Percentiles rank a stretch among this genome's conserved stretches.
Evolutionary conservation across 768 basidiomycete genomes (phyloP).

Genomic region (Cubamyces lactineus): DNA sequence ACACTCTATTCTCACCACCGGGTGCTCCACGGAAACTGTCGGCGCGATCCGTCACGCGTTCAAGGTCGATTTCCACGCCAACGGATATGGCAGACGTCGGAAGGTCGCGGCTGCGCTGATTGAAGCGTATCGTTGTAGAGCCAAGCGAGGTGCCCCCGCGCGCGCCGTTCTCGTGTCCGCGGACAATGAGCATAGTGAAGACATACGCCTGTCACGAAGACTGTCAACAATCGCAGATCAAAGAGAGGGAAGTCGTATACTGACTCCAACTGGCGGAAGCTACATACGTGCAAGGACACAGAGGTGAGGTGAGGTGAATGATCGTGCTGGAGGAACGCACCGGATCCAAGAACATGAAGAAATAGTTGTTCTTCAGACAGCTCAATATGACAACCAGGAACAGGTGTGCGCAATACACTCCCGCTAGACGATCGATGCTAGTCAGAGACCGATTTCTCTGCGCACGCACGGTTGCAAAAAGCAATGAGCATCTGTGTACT

Average conservation of each 20-base stretch:
- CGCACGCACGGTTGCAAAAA: no score
- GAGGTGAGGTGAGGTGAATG: no score
- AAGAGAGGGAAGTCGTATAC: background rate
- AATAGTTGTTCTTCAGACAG: background rate
- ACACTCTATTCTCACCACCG: no score
- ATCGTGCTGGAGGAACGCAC: background rate
- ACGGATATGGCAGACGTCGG: background rate
- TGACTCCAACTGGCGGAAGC: slow-evolving; percentile 7
- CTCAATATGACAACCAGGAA: slow-evolving; percentile 7
- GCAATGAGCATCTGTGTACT: background rate
- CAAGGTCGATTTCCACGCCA: slow-evolving; percentile 14
- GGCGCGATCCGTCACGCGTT: background rate
- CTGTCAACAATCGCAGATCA: no score
- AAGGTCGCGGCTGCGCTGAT: background rate
- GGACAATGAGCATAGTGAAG: slow-evolving; percentile 14
- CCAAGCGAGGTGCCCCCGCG: background rate
- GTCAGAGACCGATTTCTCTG: no score
- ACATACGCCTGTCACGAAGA: background rate
- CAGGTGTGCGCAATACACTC: slow-evolving; percentile 12
- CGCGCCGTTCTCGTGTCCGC: background rate
- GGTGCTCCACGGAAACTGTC: no score
- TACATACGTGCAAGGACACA: background rate
- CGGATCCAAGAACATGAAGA: slow-evolving; percentile 12
- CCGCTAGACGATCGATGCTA: background rate
- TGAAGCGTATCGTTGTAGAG: slow-evolving; percentile 3